These are phyloP conservation scores for Poa pratensis DNA, from an alignment of 176 grass and related monocot genomes.

Conservation along the genomic window DNA sequence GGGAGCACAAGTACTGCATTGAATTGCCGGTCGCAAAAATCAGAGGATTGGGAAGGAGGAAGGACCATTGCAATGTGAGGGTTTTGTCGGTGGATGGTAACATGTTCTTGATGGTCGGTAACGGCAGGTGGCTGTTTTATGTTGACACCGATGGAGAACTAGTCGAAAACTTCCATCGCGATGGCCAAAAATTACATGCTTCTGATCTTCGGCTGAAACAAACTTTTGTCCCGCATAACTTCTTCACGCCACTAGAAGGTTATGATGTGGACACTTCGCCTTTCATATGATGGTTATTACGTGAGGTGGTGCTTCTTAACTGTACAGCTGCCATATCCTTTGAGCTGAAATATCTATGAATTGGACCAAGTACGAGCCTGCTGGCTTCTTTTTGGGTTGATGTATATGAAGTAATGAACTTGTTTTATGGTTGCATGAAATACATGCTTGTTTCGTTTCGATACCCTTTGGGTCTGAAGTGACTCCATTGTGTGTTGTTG, in stretches of 20 bases:
- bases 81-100: too few relatives aligned
- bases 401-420: neutral
- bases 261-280: neutral
- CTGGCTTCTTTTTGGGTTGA: neutral
- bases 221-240: too few relatives aligned
- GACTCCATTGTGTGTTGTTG: neutral
- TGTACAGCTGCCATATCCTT: neutral
- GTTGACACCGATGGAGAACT: too few relatives aligned
- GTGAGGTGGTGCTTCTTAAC: neutral
- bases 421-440: neutral
- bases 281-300: neutral
- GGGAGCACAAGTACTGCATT: too few relatives aligned
- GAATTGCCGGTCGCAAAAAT: too few relatives aligned
- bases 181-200: too few relatives aligned
- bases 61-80: too few relatives aligned
- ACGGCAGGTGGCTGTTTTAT: too few relatives aligned
- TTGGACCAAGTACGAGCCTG: neutral
- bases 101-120: too few relatives aligned
- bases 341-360: neutral
- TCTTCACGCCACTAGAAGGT: neutral
- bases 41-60: too few relatives aligned
- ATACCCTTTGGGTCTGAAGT: neutral
- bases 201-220: too few relatives aligned
- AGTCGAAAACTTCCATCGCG: too few relatives aligned
- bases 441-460: neutral